A percentile compares a stretch with the other conserved stretches of the same genome.
Conservation (phyloP, 208 protist genomes). For the Acanthamoeba royreba region DNA sequence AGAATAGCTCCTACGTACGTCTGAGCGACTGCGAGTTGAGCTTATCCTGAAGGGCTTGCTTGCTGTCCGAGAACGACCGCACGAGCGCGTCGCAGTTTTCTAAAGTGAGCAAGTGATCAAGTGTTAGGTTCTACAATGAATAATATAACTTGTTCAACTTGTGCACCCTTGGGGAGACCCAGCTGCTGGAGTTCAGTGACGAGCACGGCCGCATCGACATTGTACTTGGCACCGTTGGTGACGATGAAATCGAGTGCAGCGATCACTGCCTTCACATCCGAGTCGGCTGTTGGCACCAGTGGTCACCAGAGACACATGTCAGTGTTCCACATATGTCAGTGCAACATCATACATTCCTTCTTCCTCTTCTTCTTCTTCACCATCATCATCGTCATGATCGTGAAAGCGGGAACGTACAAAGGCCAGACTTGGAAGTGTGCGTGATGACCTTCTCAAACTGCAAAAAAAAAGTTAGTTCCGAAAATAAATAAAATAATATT, state of each 20-base stretch:
- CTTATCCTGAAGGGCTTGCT: slow-evolving; percentile 49
- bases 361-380: too few species aligned
- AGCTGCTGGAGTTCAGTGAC: slow-evolving; percentile 74
- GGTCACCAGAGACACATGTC: too few species aligned
- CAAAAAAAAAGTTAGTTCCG: neutral
- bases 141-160: neutral
- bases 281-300: neutral
- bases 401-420: neutral
- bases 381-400: too few species aligned
- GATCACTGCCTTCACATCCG: slow-evolving; percentile 61
- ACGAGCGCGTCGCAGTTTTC: slow-evolving; percentile 62
- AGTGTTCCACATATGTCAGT: too few species aligned
- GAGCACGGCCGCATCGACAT: slow-evolving; percentile 53
- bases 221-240: slow-evolving; percentile 61
- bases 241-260: slow-evolving; percentile 68
- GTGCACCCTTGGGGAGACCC: slow-evolving; percentile 71
- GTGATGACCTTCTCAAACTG: slow-evolving; percentile 62
- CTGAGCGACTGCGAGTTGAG: slow-evolving; percentile 54
- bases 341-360: too few species aligned
- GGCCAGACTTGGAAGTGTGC: neutral
- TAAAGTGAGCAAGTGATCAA: neutral
- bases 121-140: neutral
- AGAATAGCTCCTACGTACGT: neutral
- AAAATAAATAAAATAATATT: neutral
- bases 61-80: slow-evolving; percentile 47